phyloP scores from a whole-genome alignment of 1,284 basidiomycete genomes.

The Leccinum pachyderme region DNA sequence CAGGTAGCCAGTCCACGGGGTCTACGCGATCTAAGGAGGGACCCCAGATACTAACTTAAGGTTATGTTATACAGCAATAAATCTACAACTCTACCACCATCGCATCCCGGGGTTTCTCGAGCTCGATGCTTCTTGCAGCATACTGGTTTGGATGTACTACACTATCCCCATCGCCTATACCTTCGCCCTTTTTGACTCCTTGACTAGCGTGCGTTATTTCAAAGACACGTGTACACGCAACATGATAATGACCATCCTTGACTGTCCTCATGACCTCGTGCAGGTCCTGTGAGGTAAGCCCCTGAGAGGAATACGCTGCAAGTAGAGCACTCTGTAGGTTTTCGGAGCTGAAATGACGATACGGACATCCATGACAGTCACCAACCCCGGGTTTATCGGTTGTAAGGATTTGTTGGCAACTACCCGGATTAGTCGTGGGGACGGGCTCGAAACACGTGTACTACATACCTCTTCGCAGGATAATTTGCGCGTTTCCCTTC shows the following conservation, averaged over 20 bases:
- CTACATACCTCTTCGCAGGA: conserved; percentile 78
- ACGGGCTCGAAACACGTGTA: neutral
- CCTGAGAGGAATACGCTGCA: conserved; percentile 68
- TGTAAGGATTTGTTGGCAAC: conserved; percentile 90
- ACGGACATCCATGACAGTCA: conserved; percentile 92
- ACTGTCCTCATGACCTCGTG: conserved; percentile 87
- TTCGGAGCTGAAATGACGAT: conserved; percentile 85
- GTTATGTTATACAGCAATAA: neutral
- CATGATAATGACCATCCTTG: conserved; percentile 85
- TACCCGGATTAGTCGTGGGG: conserved; percentile 32
- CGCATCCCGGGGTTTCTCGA: conserved; percentile 44
- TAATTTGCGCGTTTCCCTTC: conserved; percentile 96
- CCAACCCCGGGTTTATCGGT: conserved; percentile 70
- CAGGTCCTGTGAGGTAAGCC: conserved; percentile 65
- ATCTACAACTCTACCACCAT: conserved; percentile 29
- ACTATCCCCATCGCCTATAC: conserved; percentile 83
- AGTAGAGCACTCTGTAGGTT: conserved; percentile 82
- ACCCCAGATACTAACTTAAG: conserved; percentile 21
- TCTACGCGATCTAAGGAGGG: conserved; percentile 8
- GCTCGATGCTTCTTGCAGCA: conserved; percentile 64
- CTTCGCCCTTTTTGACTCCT: conserved; percentile 87
- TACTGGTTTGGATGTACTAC: conserved; percentile 96
- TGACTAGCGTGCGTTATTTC: conserved; percentile 83
- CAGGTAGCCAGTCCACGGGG: conserved; percentile 12
- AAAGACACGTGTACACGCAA: conserved; percentile 96